Conservation (phyloP, 2,329 filamentous ascomycete species). For the Phoma sp. region DNA sequence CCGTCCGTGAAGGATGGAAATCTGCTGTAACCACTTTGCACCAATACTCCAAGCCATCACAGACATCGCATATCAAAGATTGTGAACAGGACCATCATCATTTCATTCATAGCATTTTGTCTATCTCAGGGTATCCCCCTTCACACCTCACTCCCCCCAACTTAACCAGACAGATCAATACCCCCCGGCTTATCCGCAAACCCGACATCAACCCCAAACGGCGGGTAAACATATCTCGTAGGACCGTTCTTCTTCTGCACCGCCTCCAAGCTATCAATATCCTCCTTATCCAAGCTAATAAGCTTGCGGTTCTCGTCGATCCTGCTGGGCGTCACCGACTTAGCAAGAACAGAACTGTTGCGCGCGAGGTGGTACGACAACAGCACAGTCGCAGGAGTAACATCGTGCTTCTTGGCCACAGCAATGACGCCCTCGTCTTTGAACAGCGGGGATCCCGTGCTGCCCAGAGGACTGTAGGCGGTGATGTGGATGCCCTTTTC, state of each 20-base stretch:
- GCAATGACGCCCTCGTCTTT: conserved; percentile 55
- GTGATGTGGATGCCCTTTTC: conserved; percentile 73
- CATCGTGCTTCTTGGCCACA: conserved; percentile 57
- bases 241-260: conserved; percentile 56
- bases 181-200: conserved; percentile 56
- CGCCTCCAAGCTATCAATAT: conserved; percentile 59
- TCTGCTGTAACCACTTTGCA: too few relatives aligned
- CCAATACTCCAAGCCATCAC: too few relatives aligned
- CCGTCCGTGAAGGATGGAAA: background rate
- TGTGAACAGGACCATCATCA: too few relatives aligned
- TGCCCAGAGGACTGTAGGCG: conserved; percentile 65
- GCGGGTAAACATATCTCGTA: conserved; percentile 56
- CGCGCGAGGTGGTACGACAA: conserved; percentile 75
- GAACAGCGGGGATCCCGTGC: conserved; percentile 57
- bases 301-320: conserved; percentile 74
- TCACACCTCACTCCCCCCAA: conserved; percentile 11
- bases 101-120: conserved; percentile 4
- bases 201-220: conserved; percentile 56
- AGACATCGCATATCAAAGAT: too few relatives aligned
- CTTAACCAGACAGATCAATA: conserved; percentile 44
- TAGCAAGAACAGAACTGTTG: conserved; percentile 73
- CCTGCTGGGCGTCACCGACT: conserved; percentile 71
- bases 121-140: conserved; percentile 17
- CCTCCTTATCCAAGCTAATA: conserved; percentile 68
- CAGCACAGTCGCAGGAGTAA: conserved; percentile 62